Conservation (phyloP, 345 rosid species). For the Xanthoceras sorbifolium region DNA sequence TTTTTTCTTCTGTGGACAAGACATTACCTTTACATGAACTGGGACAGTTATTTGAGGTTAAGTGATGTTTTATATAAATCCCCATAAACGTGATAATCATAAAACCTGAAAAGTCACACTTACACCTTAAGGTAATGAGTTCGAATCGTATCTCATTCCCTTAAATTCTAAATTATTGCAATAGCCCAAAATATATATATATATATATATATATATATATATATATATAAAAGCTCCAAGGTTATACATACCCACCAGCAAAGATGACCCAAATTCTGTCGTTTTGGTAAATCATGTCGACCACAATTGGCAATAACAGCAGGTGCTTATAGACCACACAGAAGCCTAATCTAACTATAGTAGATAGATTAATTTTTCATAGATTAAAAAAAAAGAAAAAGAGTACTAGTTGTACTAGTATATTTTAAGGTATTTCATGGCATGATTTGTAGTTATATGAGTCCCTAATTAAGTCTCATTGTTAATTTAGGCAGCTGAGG, state of each 20-base stretch:
- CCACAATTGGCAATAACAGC: neutral
- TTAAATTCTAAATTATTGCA: too few relatives aligned
- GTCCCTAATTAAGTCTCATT: neutral
- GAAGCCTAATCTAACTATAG: neutral
- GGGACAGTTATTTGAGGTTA: neutral
- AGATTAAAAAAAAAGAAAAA: neutral
- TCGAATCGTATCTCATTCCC: too few relatives aligned
- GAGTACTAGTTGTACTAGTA: neutral
- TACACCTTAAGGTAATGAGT: too few relatives aligned
- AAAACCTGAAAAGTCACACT: neutral
- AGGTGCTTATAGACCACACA: neutral
- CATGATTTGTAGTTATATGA: neutral
- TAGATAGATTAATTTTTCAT: conserved; percentile 25
- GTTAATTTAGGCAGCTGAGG: conserved; percentile 9
- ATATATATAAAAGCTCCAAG: too few relatives aligned
- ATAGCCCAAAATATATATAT: too few relatives aligned
- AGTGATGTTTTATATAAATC: too few relatives aligned
- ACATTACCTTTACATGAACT: neutral
- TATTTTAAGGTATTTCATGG: neutral
- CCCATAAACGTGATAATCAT: neutral
- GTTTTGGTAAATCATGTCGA: neutral
- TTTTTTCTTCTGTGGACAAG: neutral
- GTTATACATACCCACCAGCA: neutral
- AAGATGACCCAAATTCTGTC: neutral
- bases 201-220: too few relatives aligned